These are phyloP conservation scores for Tetracladium maxilliforme DNA, from an alignment of 2,329 filamentous ascomycete species.

Conservation along the genomic window DNA sequence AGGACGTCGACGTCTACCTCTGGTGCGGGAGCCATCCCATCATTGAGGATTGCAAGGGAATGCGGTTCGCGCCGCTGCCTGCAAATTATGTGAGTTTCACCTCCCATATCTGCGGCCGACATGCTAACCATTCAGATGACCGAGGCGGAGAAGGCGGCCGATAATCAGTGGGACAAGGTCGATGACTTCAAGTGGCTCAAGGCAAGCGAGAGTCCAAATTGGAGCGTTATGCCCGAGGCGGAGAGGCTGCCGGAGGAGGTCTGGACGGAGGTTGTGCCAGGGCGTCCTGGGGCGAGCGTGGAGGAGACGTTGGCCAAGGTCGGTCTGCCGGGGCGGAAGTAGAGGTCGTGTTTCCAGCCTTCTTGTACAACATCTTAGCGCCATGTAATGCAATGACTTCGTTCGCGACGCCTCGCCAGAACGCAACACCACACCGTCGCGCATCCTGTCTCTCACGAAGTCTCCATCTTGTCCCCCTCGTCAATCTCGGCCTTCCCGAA, in stretches of 20 bases:
- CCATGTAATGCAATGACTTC: no score
- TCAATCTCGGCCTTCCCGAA: no score
- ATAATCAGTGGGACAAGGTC: constrained; percentile 76
- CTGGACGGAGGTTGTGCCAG: constrained; percentile 56
- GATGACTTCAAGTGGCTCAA: constrained; percentile 98
- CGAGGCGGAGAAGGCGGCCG: constrained; percentile 10
- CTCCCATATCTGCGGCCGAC: not conserved
- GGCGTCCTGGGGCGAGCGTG: constrained; percentile 43
- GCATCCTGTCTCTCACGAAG: no score
- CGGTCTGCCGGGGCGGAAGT: constrained; percentile 18
- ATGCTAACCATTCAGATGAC: constrained; percentile 8
- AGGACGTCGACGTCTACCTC: constrained; percentile 70
- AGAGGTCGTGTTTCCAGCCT: no score
- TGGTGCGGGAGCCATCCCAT: constrained; percentile 74
- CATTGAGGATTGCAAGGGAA: constrained; percentile 71
- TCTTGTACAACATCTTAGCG: no score
- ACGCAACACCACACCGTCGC: no score
- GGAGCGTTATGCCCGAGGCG: constrained; percentile 51
- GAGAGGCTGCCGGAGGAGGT: constrained; percentile 43
- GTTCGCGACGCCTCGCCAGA: no score
- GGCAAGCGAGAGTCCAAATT: constrained; percentile 74
- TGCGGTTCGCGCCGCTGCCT: constrained; percentile 71
- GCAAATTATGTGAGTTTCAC: constrained; percentile 44
- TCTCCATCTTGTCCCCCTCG: no score
- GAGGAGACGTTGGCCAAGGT: constrained; percentile 48